These are phyloP conservation scores for Pythium phragmitis DNA, from an alignment of 352 stramenopile genomes.

Conservation along the genomic window DNA sequence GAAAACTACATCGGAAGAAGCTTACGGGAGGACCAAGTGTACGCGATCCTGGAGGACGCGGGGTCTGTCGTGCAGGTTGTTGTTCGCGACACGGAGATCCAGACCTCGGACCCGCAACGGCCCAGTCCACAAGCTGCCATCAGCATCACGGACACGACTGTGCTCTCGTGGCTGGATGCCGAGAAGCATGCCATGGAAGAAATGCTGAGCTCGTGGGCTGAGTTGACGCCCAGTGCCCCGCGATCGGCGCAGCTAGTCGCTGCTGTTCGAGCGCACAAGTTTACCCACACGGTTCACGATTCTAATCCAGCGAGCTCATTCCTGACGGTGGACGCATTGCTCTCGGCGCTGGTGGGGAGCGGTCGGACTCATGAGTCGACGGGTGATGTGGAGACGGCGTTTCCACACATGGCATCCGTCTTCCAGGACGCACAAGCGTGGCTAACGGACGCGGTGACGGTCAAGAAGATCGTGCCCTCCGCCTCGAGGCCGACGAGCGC, in stretches of 20 bases:
- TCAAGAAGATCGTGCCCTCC: not conserved
- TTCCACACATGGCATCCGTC: constrained; percentile 8
- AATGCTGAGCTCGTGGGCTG: constrained; percentile 9
- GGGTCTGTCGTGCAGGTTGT: not conserved
- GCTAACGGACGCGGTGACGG: not conserved
- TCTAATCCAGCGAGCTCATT: not conserved
- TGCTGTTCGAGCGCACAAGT: constrained; percentile 7
- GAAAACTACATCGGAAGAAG: not conserved
- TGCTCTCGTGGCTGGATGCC: constrained; percentile 9
- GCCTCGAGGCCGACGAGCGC: not conserved
- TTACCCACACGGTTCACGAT: not conserved
- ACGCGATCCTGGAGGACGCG: not conserved
- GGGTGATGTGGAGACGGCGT: constrained; percentile 10
- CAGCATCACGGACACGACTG: not conserved
- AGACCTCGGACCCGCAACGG: not conserved
- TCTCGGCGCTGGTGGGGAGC: not conserved
- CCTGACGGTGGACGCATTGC: not conserved
- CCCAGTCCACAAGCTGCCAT: not conserved
- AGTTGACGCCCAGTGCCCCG: not conserved
- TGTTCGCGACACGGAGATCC: not conserved
- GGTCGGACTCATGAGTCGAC: not conserved
- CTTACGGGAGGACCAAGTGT: not conserved
- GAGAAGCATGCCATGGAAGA: constrained; percentile 16
- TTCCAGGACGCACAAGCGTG: not conserved
- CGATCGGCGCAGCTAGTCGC: not conserved